A percentile compares a stretch with the other conserved stretches of the same genome.
These are phyloP conservation scores for Metschnikowia matae DNA, from an alignment of 805 yeast species.

Conservation along the genomic window DNA sequence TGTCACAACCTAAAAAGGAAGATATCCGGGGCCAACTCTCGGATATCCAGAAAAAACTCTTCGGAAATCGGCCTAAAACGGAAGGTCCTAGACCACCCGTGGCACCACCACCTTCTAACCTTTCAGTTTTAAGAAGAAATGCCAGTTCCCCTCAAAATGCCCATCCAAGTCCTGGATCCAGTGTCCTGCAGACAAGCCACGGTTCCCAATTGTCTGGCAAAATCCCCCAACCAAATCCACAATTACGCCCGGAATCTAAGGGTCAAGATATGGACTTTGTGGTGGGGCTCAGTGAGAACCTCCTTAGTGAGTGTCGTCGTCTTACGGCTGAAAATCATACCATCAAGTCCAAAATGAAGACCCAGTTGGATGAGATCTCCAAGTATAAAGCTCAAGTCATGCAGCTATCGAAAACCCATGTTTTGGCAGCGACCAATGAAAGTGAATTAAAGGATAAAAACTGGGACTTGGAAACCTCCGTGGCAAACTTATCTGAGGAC, in stretches of 20 bases:
- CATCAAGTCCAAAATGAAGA: slow-evolving; percentile 40
- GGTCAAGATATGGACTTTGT: slow-evolving; percentile 68
- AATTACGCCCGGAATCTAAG: slow-evolving; percentile 40
- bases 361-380: slow-evolving; percentile 41
- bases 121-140: slow-evolving; percentile 10
- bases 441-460: slow-evolving; percentile 53
- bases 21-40: slow-evolving; percentile 39
- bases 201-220: slow-evolving; percentile 12
- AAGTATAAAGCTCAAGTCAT: slow-evolving; percentile 32
- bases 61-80: slow-evolving; percentile 15
- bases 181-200: background rate
- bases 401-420: slow-evolving; percentile 32
- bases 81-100: slow-evolving; percentile 1
- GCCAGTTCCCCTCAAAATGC: slow-evolving; percentile 1
- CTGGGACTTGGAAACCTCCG: slow-evolving; percentile 60
- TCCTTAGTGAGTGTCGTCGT: slow-evolving; percentile 66
- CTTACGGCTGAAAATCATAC: slow-evolving; percentile 59
- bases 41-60: slow-evolving; percentile 34
- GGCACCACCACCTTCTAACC: slow-evolving; percentile 6
- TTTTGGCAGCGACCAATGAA: slow-evolving; percentile 39
- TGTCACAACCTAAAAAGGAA: slow-evolving; percentile 19
- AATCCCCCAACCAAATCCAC: slow-evolving; percentile 25
- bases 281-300: slow-evolving; percentile 68
- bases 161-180: background rate
- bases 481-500: slow-evolving; percentile 43